These are phyloP conservation scores for Trichophyton equinum DNA, from an alignment of 2,329 filamentous ascomycete genomes.

Conservation along the genomic window DNA sequence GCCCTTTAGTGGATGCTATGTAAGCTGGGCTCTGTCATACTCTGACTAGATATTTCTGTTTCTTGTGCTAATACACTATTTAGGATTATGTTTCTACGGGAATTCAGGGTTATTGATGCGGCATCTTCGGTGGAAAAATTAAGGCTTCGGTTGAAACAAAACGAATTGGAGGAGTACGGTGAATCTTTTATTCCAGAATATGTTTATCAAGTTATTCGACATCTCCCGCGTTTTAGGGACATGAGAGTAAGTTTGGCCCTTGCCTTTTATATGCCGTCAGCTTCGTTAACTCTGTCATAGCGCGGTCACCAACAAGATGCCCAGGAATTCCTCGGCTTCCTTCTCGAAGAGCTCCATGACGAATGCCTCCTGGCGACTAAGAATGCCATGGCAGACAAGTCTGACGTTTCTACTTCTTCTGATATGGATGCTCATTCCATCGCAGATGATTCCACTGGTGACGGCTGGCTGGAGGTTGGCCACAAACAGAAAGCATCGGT, in stretches of 20 bases:
- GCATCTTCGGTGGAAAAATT: constrained; percentile 62
- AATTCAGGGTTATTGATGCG: constrained; percentile 79
- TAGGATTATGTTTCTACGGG: constrained; percentile 90
- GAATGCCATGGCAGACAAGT: constrained; percentile 29
- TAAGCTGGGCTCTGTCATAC: constrained; percentile 36
- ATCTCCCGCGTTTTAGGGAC: constrained; percentile 73
- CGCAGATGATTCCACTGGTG: constrained; percentile 29
- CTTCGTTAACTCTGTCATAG: constrained; percentile 32
- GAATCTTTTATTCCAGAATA: constrained; percentile 88
- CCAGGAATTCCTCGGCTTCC: constrained; percentile 88
- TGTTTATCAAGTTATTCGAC: constrained; percentile 83
- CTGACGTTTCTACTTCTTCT: constrained; percentile 35
- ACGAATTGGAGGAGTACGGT: constrained; percentile 79
- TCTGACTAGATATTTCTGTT: not conserved
- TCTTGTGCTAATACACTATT: constrained; percentile 11
- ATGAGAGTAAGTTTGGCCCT: constrained; percentile 59
- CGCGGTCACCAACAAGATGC: constrained; percentile 96
- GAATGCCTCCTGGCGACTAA: constrained; percentile 74
- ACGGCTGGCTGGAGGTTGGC: constrained; percentile 90
- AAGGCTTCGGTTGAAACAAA: constrained; percentile 59
- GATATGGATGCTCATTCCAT: constrained; percentile 28
- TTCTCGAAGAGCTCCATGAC: constrained; percentile 84
- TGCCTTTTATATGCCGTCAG: not conserved
- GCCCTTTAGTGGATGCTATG: constrained; percentile 88
- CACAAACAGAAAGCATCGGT: constrained; percentile 78